Evolutionary conservation across 2,329 filamentous ascomycete genomes (phyloP).

Genomic region (Stachybotrys elegans): DNA sequence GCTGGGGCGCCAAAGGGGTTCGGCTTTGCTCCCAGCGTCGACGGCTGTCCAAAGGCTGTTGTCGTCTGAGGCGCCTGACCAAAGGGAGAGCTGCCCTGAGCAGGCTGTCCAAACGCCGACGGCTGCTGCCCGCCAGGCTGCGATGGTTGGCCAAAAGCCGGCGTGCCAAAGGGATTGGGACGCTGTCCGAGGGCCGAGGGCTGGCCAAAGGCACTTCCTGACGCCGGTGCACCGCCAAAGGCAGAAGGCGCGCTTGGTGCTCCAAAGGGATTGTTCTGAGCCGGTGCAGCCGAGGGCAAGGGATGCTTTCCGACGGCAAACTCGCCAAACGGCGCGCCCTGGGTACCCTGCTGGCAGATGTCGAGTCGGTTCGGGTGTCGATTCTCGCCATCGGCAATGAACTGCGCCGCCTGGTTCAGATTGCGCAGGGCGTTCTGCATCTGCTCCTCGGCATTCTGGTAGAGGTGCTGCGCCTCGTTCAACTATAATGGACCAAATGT

Average conservation of each 20-base stretch:
- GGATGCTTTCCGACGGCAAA: constrained; percentile 36
- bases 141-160: constrained; percentile 34
- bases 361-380: constrained; percentile 73
- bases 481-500: no score
- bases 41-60: constrained; percentile 36
- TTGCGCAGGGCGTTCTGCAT: constrained; percentile 67
- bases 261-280: constrained; percentile 38
- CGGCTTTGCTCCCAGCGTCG: constrained; percentile 23
- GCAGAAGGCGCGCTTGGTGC: constrained; percentile 16
- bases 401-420: constrained; percentile 66
- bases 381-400: constrained; percentile 59
- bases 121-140: constrained; percentile 28
- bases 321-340: constrained; percentile 38
- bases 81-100: constrained; percentile 25
- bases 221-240: constrained; percentile 27
- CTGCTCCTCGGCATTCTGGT: constrained; percentile 62
- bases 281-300: constrained; percentile 16
- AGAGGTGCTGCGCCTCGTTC: constrained; percentile 55
- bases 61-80: constrained; percentile 28
- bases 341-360: constrained; percentile 44
- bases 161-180: constrained; percentile 22
- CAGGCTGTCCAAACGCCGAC: constrained; percentile 35
- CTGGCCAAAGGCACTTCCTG: constrained; percentile 27
- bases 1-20: constrained; percentile 29
- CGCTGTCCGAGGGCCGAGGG: constrained; percentile 27